Evolutionary conservation across 371 early-diverging fungal species (phyloP).

Genomic region (Mucor racemosus): DNA sequence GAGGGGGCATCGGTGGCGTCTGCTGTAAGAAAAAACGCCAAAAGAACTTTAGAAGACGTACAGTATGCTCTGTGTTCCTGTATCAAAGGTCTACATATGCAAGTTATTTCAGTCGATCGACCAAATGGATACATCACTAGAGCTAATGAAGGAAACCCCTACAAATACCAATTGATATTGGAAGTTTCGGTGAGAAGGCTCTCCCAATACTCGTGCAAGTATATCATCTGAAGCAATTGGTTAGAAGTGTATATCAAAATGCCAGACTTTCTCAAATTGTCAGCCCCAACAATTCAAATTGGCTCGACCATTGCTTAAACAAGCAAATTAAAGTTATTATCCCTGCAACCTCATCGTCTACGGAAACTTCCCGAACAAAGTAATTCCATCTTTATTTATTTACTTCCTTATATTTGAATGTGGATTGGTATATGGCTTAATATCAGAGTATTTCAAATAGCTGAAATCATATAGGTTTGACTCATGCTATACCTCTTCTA

Average conservation of each 20-base stretch:
- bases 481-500: conserved; percentile 18
- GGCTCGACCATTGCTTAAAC: conserved; percentile 22
- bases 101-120: conserved; percentile 24
- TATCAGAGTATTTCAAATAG: conserved; percentile 23
- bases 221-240: conserved; percentile 19
- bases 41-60: conserved; percentile 28
- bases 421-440: conserved; percentile 24
- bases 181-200: conserved; percentile 25
- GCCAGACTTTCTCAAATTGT: conserved; percentile 1
- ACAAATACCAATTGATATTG: conserved; percentile 23
- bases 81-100: conserved; percentile 25
- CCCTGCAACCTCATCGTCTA: conserved; percentile 18
- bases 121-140: conserved; percentile 26
- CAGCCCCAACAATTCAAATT: conserved; percentile 10
- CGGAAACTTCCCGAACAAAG: conserved; percentile 21
- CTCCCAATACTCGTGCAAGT: conserved; percentile 23
- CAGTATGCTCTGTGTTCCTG: conserved; percentile 22
- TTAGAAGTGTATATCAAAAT: conserved; percentile 9
- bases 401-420: conserved; percentile 19
- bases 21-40: conserved; percentile 31
- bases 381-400: conserved; percentile 14
- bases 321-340: conserved; percentile 10
- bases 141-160: conserved; percentile 24
- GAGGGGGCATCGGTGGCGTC: conserved; percentile 27
- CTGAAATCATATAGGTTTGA: conserved; percentile 20